phyloP scores from a whole-genome alignment of 106 monocot genomes.

The Apostasia shenzhenica region DNA sequence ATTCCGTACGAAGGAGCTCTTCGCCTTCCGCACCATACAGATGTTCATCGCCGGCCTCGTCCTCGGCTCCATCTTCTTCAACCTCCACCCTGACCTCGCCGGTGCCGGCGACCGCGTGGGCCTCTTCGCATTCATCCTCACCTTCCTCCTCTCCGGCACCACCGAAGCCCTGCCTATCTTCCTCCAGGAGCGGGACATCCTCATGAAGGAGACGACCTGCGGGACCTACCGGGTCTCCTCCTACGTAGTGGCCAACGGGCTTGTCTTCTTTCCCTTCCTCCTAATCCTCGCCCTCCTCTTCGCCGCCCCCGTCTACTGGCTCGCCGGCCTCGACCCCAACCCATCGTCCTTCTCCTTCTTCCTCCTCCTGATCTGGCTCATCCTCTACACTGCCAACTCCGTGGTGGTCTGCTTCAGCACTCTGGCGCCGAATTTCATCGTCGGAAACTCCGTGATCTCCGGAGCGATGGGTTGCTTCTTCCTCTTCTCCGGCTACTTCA shows the following conservation, averaged over 20 bases:
- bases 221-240: constrained; percentile 80
- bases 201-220: constrained; percentile 73
- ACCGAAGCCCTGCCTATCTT: constrained; percentile 86
- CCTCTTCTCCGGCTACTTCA: constrained; percentile 92
- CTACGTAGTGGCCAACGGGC: constrained; percentile 60
- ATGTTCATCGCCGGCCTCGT: constrained; percentile 66
- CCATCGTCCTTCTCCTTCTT: constrained; percentile 56
- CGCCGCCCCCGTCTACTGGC: constrained; percentile 71
- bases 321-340: constrained; percentile 41
- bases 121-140: constrained; percentile 86
- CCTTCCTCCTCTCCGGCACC: constrained; percentile 81
- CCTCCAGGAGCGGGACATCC: constrained; percentile 74
- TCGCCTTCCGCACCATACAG: constrained; percentile 56
- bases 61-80: constrained; percentile 83
- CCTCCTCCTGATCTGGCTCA: constrained; percentile 70
- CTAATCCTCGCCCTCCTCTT: constrained; percentile 57
- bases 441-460: constrained; percentile 70
- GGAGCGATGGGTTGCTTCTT: constrained; percentile 87
- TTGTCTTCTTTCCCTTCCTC: constrained; percentile 89
- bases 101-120: constrained; percentile 56
- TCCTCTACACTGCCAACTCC: constrained; percentile 92
- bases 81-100: constrained; percentile 24
- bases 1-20: constrained; percentile 69
- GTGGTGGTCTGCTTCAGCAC: constrained; percentile 78
- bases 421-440: constrained; percentile 69